Evolutionary conservation across 2,329 filamentous ascomycete species (phyloP).

Genomic region (Kalaharituber pfeilii): DNA sequence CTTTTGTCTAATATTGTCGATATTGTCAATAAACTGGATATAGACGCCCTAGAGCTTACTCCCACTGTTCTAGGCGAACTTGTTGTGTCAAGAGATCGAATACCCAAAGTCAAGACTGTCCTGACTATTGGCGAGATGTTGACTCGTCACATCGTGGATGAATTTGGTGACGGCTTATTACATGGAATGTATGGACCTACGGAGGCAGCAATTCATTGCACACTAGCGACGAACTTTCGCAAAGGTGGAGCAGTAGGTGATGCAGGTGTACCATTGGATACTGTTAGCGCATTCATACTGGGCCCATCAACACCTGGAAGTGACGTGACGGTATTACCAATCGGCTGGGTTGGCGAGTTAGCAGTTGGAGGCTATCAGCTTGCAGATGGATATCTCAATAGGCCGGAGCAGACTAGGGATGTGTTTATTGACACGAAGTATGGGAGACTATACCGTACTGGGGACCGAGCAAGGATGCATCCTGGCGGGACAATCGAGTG

Average conservation of each 20-base stretch:
- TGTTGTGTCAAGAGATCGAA: constrained; percentile 47
- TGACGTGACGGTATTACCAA: constrained; percentile 39
- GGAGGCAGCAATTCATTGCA: constrained; percentile 82
- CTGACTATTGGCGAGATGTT: constrained; percentile 91
- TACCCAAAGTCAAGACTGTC: constrained; percentile 50
- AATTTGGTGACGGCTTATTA: constrained; percentile 59
- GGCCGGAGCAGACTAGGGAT: constrained; percentile 52
- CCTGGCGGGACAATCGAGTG: constrained; percentile 59
- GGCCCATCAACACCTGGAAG: constrained; percentile 29
- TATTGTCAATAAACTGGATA: constrained; percentile 44
- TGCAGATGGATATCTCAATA: constrained; percentile 65
- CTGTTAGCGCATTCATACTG: constrained; percentile 61
- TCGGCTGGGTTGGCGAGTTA: constrained; percentile 59
- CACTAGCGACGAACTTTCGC: constrained; percentile 47
- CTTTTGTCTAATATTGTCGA: constrained; percentile 60
- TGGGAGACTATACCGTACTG: constrained; percentile 64
- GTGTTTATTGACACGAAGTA: constrained; percentile 52
- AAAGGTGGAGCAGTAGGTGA: constrained; percentile 42
- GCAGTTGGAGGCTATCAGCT: constrained; percentile 66
- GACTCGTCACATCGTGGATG: constrained; percentile 53
- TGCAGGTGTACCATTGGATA: constrained; percentile 63
- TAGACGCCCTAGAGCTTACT: constrained; percentile 78
- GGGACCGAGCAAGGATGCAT: constrained; percentile 59
- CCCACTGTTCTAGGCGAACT: constrained; percentile 62
- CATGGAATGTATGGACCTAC: constrained; percentile 94